These are phyloP conservation scores for Exophiala mesophila DNA, from an alignment of 2,329 filamentous ascomycete genomes.

Conservation along the genomic window DNA sequence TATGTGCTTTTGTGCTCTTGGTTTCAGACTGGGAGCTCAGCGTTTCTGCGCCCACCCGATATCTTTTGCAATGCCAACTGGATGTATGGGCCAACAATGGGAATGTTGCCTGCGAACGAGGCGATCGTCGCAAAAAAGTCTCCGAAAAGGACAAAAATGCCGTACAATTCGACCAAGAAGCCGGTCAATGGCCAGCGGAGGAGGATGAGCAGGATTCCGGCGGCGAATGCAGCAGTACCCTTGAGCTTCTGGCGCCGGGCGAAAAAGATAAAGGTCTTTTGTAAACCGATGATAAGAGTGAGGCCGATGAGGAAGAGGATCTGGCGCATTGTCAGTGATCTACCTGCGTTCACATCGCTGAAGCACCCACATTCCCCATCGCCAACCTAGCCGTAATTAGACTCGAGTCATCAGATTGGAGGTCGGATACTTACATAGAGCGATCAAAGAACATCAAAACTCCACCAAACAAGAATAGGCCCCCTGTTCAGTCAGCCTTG, in stretches of 20 bases:
- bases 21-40: slow-evolving; percentile 69
- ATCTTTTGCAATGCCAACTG: slow-evolving; percentile 66
- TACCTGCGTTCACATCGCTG: slow-evolving; percentile 16
- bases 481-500: slow-evolving; percentile 54
- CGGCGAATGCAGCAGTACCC: slow-evolving; percentile 82
- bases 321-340: slow-evolving; percentile 41
- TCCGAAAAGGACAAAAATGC: slow-evolving; percentile 87
- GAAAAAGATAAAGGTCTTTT: slow-evolving; percentile 92
- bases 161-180: slow-evolving; percentile 86
- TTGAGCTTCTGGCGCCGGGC: slow-evolving; percentile 87
- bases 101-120: slow-evolving; percentile 77
- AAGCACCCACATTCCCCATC: slow-evolving; percentile 77
- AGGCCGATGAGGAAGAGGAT: slow-evolving; percentile 97
- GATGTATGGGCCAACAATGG: slow-evolving; percentile 82
- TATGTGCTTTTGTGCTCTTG: too few species aligned
- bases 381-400: slow-evolving; percentile 84
- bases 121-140: slow-evolving; percentile 94
- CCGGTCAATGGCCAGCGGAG: slow-evolving; percentile 87
- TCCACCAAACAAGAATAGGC: slow-evolving; percentile 89
- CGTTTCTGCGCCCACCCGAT: slow-evolving; percentile 65
- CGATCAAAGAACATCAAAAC: slow-evolving; percentile 97
- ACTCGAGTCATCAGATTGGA: too few species aligned
- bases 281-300: slow-evolving; percentile 87
- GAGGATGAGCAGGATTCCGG: slow-evolving; percentile 78
- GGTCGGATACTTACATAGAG: slow-evolving; percentile 70